Evolutionary conservation across 495 filamentous ascomycete genomes (phyloP), one percentile per base, ranked within the genome.

Genomic region (Penicillium verhagenii): DNA sequence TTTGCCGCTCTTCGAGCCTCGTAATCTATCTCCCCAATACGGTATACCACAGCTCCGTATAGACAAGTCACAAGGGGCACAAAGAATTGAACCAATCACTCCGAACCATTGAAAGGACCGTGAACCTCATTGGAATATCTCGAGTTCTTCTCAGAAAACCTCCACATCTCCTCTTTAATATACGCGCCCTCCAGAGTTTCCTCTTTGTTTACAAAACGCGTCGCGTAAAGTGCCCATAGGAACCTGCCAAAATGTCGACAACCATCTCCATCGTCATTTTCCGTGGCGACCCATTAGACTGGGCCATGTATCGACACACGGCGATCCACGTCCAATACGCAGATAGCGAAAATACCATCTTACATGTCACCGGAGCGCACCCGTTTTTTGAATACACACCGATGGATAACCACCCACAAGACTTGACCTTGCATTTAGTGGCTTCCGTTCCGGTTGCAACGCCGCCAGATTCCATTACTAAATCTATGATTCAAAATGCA

Each of bases 401-500:
- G 4, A 62, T 70, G 33, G 64, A 69, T 25, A 67, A 73, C 25
- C 67, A 72, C 16, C 64, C 67, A 9, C 57, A 51, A 3, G 74
- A 78, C 45, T 77, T 73, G 33, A 56, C 59, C 6, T 88, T 89
- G 23, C 86, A 91, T 53, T 80, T 87, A 33, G 76, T 78, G 4
- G 48, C 31, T 4, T 54, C 57, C 25, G 56, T 69, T 1, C 58
- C 61, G 6, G 65, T 71, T 3, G 53, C 50, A 5, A 59, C 53
- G 1, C 54, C 58, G 5, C 49, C 61, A 2, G 58, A 56, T 5
- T 43, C 53, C 1, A 50, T 68, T n/a, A 52, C 58, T 23, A 58
- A 60, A 23, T 33, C 21, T 5, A 55, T 57, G 9, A 67, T 71
- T 18, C 29, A 59, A 18, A 39, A 57, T 16, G 54, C 61, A 2